Evolutionary conservation across 768 basidiomycete species (phyloP), one percentile per base, ranked within the genome.

Genomic region (Trichaptum fuscoviolaceum): DNA sequence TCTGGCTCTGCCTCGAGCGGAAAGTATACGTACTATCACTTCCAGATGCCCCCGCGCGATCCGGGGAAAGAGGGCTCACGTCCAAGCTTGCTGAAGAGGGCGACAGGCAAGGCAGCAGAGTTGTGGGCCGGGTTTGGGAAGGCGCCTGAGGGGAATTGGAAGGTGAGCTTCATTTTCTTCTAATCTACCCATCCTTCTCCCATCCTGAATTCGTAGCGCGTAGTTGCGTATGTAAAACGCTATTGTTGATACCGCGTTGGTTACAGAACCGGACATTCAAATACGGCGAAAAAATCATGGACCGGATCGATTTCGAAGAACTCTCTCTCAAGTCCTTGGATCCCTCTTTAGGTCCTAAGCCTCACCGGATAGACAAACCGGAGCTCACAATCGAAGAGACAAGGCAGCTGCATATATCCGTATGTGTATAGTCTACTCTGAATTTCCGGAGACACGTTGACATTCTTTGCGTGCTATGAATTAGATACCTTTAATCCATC

Each of bases 251-350:
- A 30, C 30, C 30, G 8, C 30, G 8, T 30, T 30, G 30, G 30
- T 30, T 30, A 30, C 68, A 93, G 91, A 74, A 84, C 27, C 85
- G 81, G 74, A 77, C 84, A 15, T 90, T 86, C 72, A 76, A 83
- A 69, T 77, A 82, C 52, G 92, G 92, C 26, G 88, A 92, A 77
- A 84, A 84, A 24, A 74, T 92, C 1, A 80, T 88, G 24, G 89
- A 92, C 75, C 80, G 84, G 24, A 79, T 92, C 68, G 92, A 92
- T 63, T 93, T 92, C 69, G 92, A 93, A 75, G 92, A 94, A 74
- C 80, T 89, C 36, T 87, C 87, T 8, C 79, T 94, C 70, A 90
- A 90, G 74, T 82, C 84, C 35, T 77, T 94, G 35, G 88, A 93
- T 71, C 86, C 90, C 20, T 85, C 88, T 10, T 71, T 89, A 61